Evolutionary conservation across 2,329 filamentous ascomycete species (phyloP).

Genomic region (Ciborinia camelliae): DNA sequence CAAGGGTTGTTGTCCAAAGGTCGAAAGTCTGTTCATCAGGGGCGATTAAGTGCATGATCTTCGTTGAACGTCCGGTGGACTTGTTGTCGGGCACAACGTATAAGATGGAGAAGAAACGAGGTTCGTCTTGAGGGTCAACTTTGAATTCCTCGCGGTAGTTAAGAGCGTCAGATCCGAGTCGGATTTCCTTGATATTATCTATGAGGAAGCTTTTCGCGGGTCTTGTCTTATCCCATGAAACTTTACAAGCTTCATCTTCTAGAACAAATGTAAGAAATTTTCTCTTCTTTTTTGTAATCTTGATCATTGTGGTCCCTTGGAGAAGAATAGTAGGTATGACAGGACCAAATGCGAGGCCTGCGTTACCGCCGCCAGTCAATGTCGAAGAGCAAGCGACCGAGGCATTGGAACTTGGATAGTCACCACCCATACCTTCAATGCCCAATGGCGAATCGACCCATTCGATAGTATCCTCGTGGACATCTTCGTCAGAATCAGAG

Average conservation of each 20-base stretch:
- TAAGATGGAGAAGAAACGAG: slow-evolving; percentile 84
- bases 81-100: slow-evolving; percentile 71
- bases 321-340: slow-evolving; percentile 74
- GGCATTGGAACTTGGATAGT: slow-evolving; percentile 48
- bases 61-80: slow-evolving; percentile 65
- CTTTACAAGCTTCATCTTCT: slow-evolving; percentile 78
- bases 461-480: slow-evolving; percentile 44
- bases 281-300: slow-evolving; percentile 80
- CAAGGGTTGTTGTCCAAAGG: slow-evolving; percentile 80
- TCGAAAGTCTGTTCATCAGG: slow-evolving; percentile 67
- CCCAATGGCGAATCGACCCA: slow-evolving; percentile 43
- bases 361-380: slow-evolving; percentile 38
- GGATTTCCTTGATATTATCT: slow-evolving; percentile 90
- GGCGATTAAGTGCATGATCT: slow-evolving; percentile 84
- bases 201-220: slow-evolving; percentile 86
- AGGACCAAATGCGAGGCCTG: slow-evolving; percentile 53
- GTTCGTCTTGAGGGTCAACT: slow-evolving; percentile 62
- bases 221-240: slow-evolving; percentile 79
- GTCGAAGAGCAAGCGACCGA: slow-evolving; percentile 41
- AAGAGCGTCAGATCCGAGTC: slow-evolving; percentile 75
- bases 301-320: slow-evolving; percentile 72
- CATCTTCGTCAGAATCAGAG: slow-evolving; percentile 57
- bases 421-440: slow-evolving; percentile 46
- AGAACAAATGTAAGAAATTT: slow-evolving; percentile 71
- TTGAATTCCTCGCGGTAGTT: slow-evolving; percentile 86